Evolutionary conservation across 495 filamentous ascomycete genomes (phyloP), one percentile per base, ranked within the genome.

Genomic region (Astrocystis sublimbata): DNA sequence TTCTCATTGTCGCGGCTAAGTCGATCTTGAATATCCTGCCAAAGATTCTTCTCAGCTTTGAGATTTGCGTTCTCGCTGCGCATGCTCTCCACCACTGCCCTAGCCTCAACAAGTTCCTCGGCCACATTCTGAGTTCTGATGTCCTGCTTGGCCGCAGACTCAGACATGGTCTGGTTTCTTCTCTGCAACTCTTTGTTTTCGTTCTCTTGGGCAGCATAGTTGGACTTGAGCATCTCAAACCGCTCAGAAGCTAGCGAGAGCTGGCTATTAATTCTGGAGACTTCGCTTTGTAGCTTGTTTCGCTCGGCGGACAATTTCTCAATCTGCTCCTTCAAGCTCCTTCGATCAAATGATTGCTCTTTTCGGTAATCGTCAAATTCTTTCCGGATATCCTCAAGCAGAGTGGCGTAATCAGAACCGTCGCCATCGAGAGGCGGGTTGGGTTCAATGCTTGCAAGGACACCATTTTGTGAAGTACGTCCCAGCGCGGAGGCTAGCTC

Each of bases 281-380:
- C 81, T 65, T 97, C 91, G 62, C 86, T 87, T 64, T 97, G 85
- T 24, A 98, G 82, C 31, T 89, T 81, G 49, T 85, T 86, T 73
- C 96, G 96, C 67, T 93, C 92, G 4, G 84, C 79, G 1, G 91
- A 89, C 5, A 98, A 78, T 61, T 86, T 86, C 54, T 96, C 90
- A 47, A 89, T 83, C 72, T 98, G 94, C 52, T 96, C 87, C 63
- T 92, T 92, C 60, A 98, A 77, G 2, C 89, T 86, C 53, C 86
- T 85, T 28, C 90, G 86, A 64, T 96, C 92, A 2, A 87, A 86
- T 1, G 86, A 78, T 46, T 91, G 87, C 71, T 97, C 96, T 61
- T 91, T 86, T 28, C 92, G 86, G 78, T 92, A 97, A 30, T 87
- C 85, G 66, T 99, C 96, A 68, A 94, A 96, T 66, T 97, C 91